These are phyloP conservation scores for Ceratocystis papillata DNA, from an alignment of 2,329 filamentous ascomycete genomes.

Conservation along the genomic window DNA sequence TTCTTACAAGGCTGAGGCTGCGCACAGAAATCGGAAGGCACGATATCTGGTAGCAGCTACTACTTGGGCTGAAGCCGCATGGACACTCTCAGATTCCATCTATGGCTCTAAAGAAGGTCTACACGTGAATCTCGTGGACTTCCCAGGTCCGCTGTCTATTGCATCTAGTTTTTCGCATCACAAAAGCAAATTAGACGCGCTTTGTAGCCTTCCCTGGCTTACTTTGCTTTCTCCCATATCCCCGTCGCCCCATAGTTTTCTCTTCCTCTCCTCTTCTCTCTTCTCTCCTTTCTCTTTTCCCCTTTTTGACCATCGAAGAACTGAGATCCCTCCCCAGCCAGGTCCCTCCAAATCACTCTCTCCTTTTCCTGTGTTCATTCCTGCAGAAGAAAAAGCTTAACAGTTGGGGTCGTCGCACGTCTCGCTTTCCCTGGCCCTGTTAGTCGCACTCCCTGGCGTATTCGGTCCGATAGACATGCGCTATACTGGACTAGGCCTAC, in stretches of 20 bases:
- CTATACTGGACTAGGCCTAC: neutral
- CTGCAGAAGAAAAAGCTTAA: slow-evolving; percentile 1
- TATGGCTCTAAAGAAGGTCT: too few relatives aligned
- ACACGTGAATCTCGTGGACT: too few relatives aligned
- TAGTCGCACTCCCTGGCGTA: neutral
- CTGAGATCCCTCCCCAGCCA: neutral
- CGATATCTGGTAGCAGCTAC: neutral
- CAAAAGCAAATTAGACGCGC: too few relatives aligned
- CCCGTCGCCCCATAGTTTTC: neutral
- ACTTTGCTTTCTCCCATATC: neutral
- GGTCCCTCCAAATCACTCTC: neutral
- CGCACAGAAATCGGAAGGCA: neutral
- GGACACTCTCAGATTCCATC: too few relatives aligned
- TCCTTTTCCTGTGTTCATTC: neutral
- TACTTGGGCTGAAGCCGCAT: neutral
- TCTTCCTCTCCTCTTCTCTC: neutral
- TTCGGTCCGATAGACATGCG: slow-evolving; percentile 3
- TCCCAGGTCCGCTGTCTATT: neutral
- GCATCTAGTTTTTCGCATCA: neutral
- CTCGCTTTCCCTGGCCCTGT: neutral
- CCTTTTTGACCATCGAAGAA: neutral
- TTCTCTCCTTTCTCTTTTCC: neutral
- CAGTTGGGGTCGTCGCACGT: neutral
- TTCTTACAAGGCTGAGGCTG: neutral
- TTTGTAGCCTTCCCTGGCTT: neutral